phyloP scores from a whole-genome alignment of 768 basidiomycete genomes.

The Pleurotus giganteus region DNA sequence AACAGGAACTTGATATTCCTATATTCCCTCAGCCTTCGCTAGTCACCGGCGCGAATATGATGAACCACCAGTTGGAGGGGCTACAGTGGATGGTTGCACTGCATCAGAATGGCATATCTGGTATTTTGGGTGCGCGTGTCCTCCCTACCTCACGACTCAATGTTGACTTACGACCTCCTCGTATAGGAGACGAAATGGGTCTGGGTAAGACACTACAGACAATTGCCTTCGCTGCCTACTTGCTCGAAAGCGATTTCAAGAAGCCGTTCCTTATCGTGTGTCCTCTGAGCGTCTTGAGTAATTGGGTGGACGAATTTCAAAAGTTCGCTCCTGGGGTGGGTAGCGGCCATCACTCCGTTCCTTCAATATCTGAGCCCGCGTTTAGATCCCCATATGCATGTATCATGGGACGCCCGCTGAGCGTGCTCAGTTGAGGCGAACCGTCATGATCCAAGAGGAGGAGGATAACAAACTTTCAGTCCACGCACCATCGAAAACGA shows the following conservation, averaged over 20 bases:
- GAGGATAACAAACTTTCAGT: too few relatives aligned
- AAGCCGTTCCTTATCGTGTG: conserved; percentile 87
- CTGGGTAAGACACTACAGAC: conserved; percentile 81
- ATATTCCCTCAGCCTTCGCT: conserved; percentile 72
- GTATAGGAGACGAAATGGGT: conserved; percentile 2
- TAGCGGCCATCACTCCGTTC: conserved; percentile 9
- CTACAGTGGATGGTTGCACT: conserved; percentile 93
- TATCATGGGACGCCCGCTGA: conserved; percentile 87
- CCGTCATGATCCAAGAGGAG: conserved; percentile 42
- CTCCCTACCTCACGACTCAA: not conserved
- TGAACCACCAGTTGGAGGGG: conserved; percentile 91
- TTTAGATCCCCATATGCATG: conserved; percentile 80
- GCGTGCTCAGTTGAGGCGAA: conserved; percentile 74
- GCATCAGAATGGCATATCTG: conserved; percentile 81
- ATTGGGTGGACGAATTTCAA: conserved; percentile 83
- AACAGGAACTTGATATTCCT: conserved; percentile 24
- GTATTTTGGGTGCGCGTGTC: conserved; percentile 62
- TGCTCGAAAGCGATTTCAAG: conserved; percentile 68
- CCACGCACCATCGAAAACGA: too few relatives aligned
- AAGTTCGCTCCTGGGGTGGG: conserved; percentile 80
- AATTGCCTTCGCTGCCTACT: conserved; percentile 89
- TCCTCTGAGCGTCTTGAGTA: conserved; percentile 90
- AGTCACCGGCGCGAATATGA: conserved; percentile 82
- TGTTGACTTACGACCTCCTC: not conserved
- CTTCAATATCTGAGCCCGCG: not conserved